Percentiles rank a stretch among this genome's conserved stretches.
Evolutionary conservation across 495 filamentous ascomycete genomes (phyloP).

Genomic region (Daldinia loculata): DNA sequence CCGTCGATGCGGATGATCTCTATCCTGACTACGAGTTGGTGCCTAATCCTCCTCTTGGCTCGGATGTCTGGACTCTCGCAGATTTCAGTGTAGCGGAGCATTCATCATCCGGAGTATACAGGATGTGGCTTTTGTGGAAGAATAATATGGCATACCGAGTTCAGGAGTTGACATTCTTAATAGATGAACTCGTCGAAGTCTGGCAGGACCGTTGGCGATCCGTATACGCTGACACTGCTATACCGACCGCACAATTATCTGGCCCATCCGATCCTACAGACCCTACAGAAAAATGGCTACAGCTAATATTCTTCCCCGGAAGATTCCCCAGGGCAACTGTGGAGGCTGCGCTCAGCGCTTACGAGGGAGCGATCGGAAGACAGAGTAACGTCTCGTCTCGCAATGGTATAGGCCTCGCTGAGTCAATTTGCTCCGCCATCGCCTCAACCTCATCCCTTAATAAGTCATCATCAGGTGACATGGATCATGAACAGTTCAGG

Average conservation of each 20-base stretch:
- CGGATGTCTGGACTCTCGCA: constrained; percentile 85
- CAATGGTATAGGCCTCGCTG: constrained; percentile 63
- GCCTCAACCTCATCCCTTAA: constrained; percentile 68
- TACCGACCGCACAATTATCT: constrained; percentile 62
- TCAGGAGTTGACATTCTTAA: constrained; percentile 59
- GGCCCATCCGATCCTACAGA: constrained; percentile 70
- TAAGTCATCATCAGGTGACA: constrained; percentile 66
- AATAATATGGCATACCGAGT: constrained; percentile 80
- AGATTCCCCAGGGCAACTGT: constrained; percentile 77
- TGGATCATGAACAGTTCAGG: constrained; percentile 77
- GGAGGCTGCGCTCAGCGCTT: constrained; percentile 82
- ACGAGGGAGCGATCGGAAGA: constrained; percentile 66
- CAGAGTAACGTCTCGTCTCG: constrained; percentile 49
- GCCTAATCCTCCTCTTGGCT: constrained; percentile 73
- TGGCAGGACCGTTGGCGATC: constrained; percentile 80
- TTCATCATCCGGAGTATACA: constrained; percentile 58
- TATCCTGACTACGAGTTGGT: constrained; percentile 68
- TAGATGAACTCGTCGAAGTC: constrained; percentile 52
- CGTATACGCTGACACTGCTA: constrained; percentile 70
- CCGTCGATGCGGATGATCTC: constrained; percentile 73
- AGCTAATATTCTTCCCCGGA: constrained; percentile 82
- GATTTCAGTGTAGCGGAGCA: constrained; percentile 73
- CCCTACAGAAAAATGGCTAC: constrained; percentile 70
- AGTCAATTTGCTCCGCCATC: constrained; percentile 76
- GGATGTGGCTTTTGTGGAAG: constrained; percentile 88